Conservation (phyloP, 2,329 filamentous ascomycete genomes). For the Trichophaea hybrida region DNA sequence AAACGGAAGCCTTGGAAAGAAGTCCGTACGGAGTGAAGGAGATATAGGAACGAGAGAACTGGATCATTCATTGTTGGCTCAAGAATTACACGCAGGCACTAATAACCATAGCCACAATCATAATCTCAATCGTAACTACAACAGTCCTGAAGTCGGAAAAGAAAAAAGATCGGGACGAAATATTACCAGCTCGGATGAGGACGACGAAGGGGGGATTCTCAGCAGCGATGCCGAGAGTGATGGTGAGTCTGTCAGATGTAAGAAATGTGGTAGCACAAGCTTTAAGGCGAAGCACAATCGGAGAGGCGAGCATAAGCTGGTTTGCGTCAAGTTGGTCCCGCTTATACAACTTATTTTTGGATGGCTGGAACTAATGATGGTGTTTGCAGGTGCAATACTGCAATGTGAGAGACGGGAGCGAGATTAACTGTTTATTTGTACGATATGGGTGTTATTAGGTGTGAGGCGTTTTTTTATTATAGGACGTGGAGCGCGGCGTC, state of each 20-base stretch:
- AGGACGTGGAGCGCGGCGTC: background rate
- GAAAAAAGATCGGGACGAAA: background rate
- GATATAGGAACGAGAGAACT: background rate
- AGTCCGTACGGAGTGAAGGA: background rate
- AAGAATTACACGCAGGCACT: background rate
- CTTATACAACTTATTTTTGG: background rate
- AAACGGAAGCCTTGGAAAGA: background rate
- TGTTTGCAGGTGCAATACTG: background rate
- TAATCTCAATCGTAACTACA: no score
- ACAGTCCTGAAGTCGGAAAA: background rate
- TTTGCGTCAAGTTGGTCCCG: conserved; percentile 42
- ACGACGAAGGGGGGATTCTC: conserved; percentile 12
- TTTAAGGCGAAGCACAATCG: conserved; percentile 47
- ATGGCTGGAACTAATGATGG: background rate
- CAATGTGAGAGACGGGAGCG: background rate
- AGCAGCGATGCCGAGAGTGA: conserved; percentile 35
- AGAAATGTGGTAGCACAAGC: conserved; percentile 42
- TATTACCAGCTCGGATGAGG: conserved; percentile 10
- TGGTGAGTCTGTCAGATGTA: conserved; percentile 40
- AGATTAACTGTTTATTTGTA: no score
- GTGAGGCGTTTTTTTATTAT: background rate
- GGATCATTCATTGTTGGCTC: background rate
- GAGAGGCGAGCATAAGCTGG: conserved; percentile 41
- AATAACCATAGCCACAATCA: background rate
- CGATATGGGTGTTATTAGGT: background rate